Evolutionary conservation across 495 filamentous ascomycete species (phyloP).

Genomic region (Letharia lupina): DNA sequence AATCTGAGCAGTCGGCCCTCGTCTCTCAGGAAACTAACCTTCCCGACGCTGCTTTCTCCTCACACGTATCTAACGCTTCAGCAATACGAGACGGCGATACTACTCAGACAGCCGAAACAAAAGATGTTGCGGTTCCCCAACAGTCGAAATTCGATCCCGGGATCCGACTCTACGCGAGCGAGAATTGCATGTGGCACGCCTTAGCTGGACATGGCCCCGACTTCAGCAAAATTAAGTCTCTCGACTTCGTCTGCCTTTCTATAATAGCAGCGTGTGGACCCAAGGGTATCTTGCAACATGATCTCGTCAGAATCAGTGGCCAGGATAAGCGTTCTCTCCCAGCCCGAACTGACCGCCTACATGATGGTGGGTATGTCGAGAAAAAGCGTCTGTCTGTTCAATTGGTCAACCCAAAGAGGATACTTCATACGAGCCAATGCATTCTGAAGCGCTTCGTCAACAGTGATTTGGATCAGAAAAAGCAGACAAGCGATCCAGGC

Average conservation of each 20-base stretch:
- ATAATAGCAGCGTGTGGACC: conserved; percentile 67
- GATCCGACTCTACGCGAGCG: conserved; percentile 49
- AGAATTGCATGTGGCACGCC: conserved; percentile 64
- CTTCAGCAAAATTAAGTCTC: conserved; percentile 51
- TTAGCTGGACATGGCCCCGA: conserved; percentile 75
- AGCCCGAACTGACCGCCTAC: conserved; percentile 65
- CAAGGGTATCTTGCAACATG: conserved; percentile 69
- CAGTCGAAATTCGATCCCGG: conserved; percentile 9
- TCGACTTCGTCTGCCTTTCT: conserved; percentile 67
- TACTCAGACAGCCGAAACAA: background rate
- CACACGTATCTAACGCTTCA: background rate
- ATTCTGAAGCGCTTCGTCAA: conserved; percentile 55
- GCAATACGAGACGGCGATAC: background rate
- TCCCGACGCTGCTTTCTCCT: background rate
- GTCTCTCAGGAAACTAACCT: background rate
- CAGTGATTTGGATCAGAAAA: conserved; percentile 11
- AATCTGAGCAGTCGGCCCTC: background rate
- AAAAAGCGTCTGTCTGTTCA: conserved; percentile 62
- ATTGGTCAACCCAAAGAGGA: conserved; percentile 57
- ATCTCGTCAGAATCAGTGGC: conserved; percentile 63
- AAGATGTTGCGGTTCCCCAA: background rate
- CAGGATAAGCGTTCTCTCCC: conserved; percentile 89
- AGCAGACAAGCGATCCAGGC: background rate
- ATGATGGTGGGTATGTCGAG: conserved; percentile 72
- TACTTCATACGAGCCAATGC: conserved; percentile 33